Conservation (phyloP, 306 rosid species). For the Gastrolobium bilobum region DNA sequence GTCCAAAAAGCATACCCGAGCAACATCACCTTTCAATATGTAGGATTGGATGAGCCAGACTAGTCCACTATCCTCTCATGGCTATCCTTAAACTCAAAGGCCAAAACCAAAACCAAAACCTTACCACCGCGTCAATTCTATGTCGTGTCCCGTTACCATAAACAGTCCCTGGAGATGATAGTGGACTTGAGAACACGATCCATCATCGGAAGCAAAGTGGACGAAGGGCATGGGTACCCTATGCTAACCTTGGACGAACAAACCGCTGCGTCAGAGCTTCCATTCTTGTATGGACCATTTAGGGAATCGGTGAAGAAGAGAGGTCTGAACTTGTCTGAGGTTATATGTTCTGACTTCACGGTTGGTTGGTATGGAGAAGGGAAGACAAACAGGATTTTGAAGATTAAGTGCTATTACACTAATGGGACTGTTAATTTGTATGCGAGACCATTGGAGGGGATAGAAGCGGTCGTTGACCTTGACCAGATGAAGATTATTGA, state of each 20-base stretch:
- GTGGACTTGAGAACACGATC: slow-evolving; percentile 47
- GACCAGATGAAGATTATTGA: slow-evolving; percentile 34
- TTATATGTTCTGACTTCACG: neutral
- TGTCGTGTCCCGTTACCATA: slow-evolving; percentile 48
- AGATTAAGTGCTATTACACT: slow-evolving; percentile 36
- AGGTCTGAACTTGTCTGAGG: slow-evolving; percentile 40
- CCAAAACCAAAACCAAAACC: neutral
- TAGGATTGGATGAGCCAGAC: slow-evolving; percentile 65
- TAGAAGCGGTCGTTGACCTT: slow-evolving; percentile 36
- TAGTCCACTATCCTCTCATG: slow-evolving; percentile 52
- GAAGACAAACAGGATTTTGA: slow-evolving; percentile 9
- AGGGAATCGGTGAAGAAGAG: slow-evolving; percentile 42
- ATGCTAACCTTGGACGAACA: slow-evolving; percentile 43
- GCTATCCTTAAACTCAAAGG: slow-evolving; percentile 45
- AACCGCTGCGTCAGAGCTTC: neutral
- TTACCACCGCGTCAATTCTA: slow-evolving; percentile 54
- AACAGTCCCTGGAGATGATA: slow-evolving; percentile 50
- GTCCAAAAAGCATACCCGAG: slow-evolving; percentile 28
- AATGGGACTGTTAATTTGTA: slow-evolving; percentile 32
- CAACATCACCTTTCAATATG: slow-evolving; percentile 57
- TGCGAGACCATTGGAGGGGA: slow-evolving; percentile 47
- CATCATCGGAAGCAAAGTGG: slow-evolving; percentile 34
- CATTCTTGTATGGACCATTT: slow-evolving; percentile 38
- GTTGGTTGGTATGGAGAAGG: slow-evolving; percentile 51
- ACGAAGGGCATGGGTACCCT: slow-evolving; percentile 56